Base-by-base conservation (phyloP, 2,329 filamentous ascomycete species). In the Torrubiella hemipterigena region DNA sequence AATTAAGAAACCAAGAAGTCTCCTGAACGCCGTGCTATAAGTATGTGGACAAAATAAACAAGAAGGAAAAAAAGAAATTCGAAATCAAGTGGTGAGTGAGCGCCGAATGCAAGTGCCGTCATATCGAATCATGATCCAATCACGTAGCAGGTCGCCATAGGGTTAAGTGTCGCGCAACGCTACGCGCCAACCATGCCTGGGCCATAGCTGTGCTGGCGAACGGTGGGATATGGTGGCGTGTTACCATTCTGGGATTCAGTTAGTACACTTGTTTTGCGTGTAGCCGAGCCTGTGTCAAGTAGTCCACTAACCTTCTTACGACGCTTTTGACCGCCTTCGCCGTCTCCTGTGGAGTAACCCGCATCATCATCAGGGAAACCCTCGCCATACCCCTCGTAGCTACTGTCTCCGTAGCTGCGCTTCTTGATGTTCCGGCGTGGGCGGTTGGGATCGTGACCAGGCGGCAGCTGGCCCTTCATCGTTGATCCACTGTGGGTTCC, bases 361-460 rank as follows among this genome's bases (percentile, higher is more conserved):
- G 50, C 52, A 38, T 80, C 79, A 40, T 83, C 78, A 39, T 85
- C 80, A 8, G 67, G 67, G 42, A 67, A 84, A 20, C 77, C 76
- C 42, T 85, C 79, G 27, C 73, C 70, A 45, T 86, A 86, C 25
- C 81, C 81, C 45, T 81, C 75, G 47, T 72, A 87, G 45, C 77
- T 82, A 43, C 66, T 70, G 40, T 87, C 81, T 23, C 77, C 75
- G 48, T 86, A 87, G 39, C 76, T 72, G 29, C 82, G 69, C 63
- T 86, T 86, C 60, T 81, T 83, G 38, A 72, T 67, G 33, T 65
- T 61, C 29, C 81, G 68, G 43, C 77, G 75, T 20, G 78, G 73
- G 33, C 81, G 65, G 23, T 60, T 52, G 9, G 58, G 54, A 33
- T 71, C 65, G 19, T 63, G 52, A n/a, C 50, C 54, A 17, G 54